Evolutionary conservation across 164 flowering plant genomes (phyloP).

Genomic region (Chimonanthus praecox): DNA sequence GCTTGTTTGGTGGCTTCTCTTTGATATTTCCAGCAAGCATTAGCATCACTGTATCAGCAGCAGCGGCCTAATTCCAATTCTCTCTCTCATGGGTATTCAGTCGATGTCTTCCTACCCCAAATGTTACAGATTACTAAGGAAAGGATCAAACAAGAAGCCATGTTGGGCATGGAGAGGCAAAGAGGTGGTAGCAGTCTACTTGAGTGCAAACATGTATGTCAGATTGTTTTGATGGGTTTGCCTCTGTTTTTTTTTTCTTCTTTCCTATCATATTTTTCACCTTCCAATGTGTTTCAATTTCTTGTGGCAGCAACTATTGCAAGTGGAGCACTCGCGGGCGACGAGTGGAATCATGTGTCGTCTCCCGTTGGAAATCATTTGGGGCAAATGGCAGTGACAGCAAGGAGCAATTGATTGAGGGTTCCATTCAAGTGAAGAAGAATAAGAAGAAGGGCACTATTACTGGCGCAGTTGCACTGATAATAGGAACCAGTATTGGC

Average conservation of each 20-base stretch:
- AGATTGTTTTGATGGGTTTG: neutral
- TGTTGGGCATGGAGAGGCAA: slow-evolving; percentile 9
- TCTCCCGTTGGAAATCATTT: slow-evolving; percentile 11
- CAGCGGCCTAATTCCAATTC: neutral
- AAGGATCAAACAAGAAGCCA: slow-evolving; percentile 1
- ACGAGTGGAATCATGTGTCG: slow-evolving; percentile 3
- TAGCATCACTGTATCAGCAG: neutral
- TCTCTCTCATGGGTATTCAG: slow-evolving; percentile 18
- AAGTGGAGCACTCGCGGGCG: slow-evolving; percentile 5
- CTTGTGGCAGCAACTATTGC: slow-evolving; percentile 11
- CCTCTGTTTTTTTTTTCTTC: neutral
- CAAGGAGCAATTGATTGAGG: slow-evolving; percentile 7
- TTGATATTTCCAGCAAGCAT: neutral
- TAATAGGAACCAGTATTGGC: slow-evolving; percentile 76
- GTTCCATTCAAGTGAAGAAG: neutral
- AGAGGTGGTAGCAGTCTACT: slow-evolving; percentile 6
- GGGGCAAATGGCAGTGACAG: slow-evolving; percentile 13
- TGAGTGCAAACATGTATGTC: slow-evolving; percentile 25
- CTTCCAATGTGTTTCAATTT: neutral
- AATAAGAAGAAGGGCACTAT: slow-evolving; percentile 47
- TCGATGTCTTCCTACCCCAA: slow-evolving; percentile 8
- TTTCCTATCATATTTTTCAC: neutral
- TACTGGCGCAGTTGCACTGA: slow-evolving; percentile 69
- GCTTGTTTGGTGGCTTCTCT: neutral
- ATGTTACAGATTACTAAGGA: neutral